Evolutionary conservation across 345 rosid species (phyloP).

Genomic region (Pugionium cornutum): DNA sequence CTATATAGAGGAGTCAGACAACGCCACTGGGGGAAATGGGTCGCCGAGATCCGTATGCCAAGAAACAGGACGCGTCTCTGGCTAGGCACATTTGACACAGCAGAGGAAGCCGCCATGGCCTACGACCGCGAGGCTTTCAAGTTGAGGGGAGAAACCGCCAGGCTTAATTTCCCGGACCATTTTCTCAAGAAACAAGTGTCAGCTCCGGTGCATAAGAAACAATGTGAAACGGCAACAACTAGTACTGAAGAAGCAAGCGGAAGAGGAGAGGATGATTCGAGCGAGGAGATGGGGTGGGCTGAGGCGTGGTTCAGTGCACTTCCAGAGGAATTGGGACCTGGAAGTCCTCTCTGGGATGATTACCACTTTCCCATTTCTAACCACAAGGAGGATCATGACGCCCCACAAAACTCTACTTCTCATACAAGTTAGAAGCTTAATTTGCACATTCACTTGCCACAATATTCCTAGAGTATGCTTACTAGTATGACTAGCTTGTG

Average conservation of each 20-base stretch:
- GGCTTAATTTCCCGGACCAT: slow-evolving; percentile 84
- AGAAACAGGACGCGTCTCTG: slow-evolving; percentile 88
- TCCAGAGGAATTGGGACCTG: slow-evolving; percentile 88
- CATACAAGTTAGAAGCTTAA: not conserved
- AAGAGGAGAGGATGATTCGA: slow-evolving; percentile 38
- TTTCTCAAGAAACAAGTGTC: slow-evolving; percentile 60
- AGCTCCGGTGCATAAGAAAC: slow-evolving; percentile 34
- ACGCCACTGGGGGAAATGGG: slow-evolving; percentile 99
- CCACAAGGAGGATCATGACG: slow-evolving; percentile 34
- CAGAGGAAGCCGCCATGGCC: slow-evolving; percentile 91
- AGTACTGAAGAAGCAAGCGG: slow-evolving; percentile 11
- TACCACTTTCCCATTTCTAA: slow-evolving; percentile 52
- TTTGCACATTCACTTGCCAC: not conserved
- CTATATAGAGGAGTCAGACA: slow-evolving; percentile 93
- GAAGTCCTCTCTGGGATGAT: slow-evolving; percentile 92
- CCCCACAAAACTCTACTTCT: slow-evolving; percentile 34
- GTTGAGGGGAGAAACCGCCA: slow-evolving; percentile 80
- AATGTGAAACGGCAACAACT: slow-evolving; percentile 26
- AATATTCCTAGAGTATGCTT: no score
- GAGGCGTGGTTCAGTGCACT: slow-evolving; percentile 85
- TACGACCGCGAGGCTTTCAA: slow-evolving; percentile 90
- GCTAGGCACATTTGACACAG: slow-evolving; percentile 93
- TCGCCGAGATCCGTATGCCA: slow-evolving; percentile 95
- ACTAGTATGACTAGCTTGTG: no score
- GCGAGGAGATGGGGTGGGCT: slow-evolving; percentile 54